Percentiles rank a stretch among this genome's conserved stretches.
Conservation (phyloP, 495 filamentous ascomycete species). For the Hyaloscypha bicolor region DNA sequence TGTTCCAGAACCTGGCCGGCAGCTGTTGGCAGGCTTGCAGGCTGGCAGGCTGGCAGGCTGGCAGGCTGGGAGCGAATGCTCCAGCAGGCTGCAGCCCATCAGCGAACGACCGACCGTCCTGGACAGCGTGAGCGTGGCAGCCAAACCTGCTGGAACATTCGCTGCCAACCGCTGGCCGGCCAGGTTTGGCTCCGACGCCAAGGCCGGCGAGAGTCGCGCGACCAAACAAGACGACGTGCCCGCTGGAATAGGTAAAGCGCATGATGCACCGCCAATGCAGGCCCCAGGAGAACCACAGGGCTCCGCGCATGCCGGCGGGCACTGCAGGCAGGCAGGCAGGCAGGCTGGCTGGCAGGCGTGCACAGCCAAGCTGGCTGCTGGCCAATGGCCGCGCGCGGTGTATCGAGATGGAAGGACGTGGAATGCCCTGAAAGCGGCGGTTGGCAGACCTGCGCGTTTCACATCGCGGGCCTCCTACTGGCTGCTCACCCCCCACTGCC, state of each 20-base stretch:
- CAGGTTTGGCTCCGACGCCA: background rate
- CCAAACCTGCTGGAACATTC: background rate
- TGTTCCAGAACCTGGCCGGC: constrained; percentile 17
- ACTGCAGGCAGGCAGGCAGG: too few relatives aligned
- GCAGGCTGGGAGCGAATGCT: background rate
- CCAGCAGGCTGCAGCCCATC: background rate
- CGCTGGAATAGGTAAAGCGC: constrained; percentile 20
- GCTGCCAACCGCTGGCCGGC: background rate
- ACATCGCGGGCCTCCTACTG: background rate
- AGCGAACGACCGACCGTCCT: background rate
- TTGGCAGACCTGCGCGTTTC: background rate
- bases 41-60: background rate
- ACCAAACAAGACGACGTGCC: background rate
- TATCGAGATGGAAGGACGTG: constrained; percentile 5
- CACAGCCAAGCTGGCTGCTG: background rate
- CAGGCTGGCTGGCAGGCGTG: too few relatives aligned
- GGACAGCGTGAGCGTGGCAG: background rate
- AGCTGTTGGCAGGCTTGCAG: background rate
- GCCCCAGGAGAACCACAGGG: constrained; percentile 5
- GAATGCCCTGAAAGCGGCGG: constrained; percentile 15
- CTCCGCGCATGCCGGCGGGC: too few relatives aligned
- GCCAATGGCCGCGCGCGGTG: constrained; percentile 1
- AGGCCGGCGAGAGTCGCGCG: background rate
- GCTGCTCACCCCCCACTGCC: background rate
- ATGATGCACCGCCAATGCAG: constrained; percentile 16